Conservation (phyloP, 139 green algal species). For the Chlorella vulgaris region DNA sequence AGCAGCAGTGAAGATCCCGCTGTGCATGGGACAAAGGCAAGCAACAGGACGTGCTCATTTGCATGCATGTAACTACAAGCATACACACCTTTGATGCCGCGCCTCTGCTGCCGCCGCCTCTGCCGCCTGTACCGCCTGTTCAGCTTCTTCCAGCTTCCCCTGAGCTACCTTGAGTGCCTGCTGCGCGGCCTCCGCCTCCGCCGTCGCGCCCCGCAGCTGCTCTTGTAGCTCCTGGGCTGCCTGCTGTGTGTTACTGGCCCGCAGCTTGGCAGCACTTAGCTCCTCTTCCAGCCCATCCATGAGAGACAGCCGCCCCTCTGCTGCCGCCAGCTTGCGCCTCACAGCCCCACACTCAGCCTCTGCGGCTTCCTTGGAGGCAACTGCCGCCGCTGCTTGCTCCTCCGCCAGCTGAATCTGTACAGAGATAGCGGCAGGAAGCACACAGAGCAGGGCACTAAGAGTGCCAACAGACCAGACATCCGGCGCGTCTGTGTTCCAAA, state of each 20-base stretch:
- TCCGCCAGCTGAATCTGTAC: slow-evolving; percentile 27
- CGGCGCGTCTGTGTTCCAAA: too few species aligned
- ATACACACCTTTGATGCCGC: too few species aligned
- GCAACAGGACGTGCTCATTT: too few species aligned
- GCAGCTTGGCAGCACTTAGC: slow-evolving; percentile 4
- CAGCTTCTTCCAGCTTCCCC: not conserved
- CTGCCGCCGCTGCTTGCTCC: slow-evolving; percentile 2
- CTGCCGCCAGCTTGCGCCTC: slow-evolving; percentile 27
- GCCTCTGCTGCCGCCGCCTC: not conserved
- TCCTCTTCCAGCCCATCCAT: slow-evolving; percentile 27
- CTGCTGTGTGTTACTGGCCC: slow-evolving; percentile 1
- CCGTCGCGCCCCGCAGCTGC: not conserved
- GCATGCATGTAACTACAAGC: too few species aligned
- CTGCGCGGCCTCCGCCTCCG: not conserved
- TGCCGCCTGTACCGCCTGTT: not conserved
- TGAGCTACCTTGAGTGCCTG: not conserved
- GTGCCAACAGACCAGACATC: too few species aligned
- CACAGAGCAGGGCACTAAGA: not conserved
- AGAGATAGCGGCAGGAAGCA: not conserved
- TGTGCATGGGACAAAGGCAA: too few species aligned
- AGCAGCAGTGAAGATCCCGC: too few species aligned
- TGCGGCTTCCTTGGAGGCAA: not conserved
- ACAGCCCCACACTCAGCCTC: slow-evolving; percentile 21
- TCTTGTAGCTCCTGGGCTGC: slow-evolving; percentile 6
- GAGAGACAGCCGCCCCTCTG: slow-evolving; percentile 29